Evolutionary conservation across 352 stramenopile genomes (phyloP), one percentile per base, ranked within the genome.

Genomic region (Lagenidium giganteum): DNA sequence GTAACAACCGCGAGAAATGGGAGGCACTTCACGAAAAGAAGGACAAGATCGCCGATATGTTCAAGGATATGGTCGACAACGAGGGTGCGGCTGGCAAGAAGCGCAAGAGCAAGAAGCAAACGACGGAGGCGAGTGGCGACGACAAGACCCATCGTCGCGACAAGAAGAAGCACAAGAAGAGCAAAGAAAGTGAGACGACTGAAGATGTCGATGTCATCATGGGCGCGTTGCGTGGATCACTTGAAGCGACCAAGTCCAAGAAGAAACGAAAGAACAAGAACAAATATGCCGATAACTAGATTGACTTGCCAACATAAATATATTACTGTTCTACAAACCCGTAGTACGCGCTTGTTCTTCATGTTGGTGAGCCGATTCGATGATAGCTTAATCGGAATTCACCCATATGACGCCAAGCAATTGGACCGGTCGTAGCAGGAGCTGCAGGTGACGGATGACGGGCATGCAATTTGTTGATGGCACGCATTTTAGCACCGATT

Each of bases 1-100:
- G 79, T 34, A 79, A 72, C 45, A 88, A 79, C 55, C 68, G 61
- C 30, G 75, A 89, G 40, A 87, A 86, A 52, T 92, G 80, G 80
- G 57, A 72, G 26, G 67, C 76, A 21, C 58, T 78, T 16, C 84
- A 88, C 44, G 70, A 74, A 30, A 91, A 91, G 61, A 71, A 92
- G 46, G 51, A 73, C 57, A 92, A 92, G 61, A 85, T 92, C 21
- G 64, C 62, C 11, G 70, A 87, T 20, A 39, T 90, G 27, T 92
- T 92, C 40, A 86, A 83, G 51, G 79, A 88, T 48, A 51, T 91
- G 3, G 62, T 86, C 20, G 57, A 73, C 18, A 48, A 61, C 13
- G 44, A 55, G n/a, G 37, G 14, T 20, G 50, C 28, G 12, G 17
- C 28, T 5, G 30, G 9, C 8, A 39, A 44, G 42, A 58, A 47